phyloP scores from a whole-genome alignment of 2,329 filamentous ascomycete species.

The Aspergillus aculeatinus region DNA sequence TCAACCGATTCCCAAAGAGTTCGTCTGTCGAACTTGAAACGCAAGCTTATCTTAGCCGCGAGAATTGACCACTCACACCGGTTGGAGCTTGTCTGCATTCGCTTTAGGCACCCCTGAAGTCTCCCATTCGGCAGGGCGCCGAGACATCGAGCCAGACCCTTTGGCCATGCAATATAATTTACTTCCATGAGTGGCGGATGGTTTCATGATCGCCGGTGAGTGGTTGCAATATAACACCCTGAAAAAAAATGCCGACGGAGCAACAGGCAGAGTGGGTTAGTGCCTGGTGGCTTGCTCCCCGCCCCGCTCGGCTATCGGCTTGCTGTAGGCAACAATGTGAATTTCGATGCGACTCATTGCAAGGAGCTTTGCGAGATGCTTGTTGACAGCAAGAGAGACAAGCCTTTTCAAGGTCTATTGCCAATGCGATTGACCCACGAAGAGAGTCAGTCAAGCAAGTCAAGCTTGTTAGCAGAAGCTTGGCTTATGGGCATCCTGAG shows the following conservation, averaged over 20 bases:
- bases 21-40: not conserved
- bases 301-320: not conserved
- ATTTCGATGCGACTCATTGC: not conserved
- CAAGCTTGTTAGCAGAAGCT: not conserved
- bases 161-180: not conserved
- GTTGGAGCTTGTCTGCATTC: not conserved
- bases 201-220: not conserved
- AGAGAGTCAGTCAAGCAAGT: not conserved
- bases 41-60: not conserved
- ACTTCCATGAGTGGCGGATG: not conserved
- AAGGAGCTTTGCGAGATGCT: not conserved
- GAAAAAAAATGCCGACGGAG: not conserved
- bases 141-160: not conserved
- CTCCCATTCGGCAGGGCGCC: not conserved
- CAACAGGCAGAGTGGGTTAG: not conserved
- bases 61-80: not conserved
- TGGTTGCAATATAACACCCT: not conserved
- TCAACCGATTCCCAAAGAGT: not conserved
- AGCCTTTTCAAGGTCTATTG: not conserved
- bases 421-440: not conserved
- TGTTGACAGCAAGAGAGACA: not conserved
- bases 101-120: not conserved
- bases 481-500: not conserved
- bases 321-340: not conserved
- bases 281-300: not conserved